phyloP scores from a whole-genome alignment of 805 yeast species.

The Wickerhamiella sorbophila region DNA sequence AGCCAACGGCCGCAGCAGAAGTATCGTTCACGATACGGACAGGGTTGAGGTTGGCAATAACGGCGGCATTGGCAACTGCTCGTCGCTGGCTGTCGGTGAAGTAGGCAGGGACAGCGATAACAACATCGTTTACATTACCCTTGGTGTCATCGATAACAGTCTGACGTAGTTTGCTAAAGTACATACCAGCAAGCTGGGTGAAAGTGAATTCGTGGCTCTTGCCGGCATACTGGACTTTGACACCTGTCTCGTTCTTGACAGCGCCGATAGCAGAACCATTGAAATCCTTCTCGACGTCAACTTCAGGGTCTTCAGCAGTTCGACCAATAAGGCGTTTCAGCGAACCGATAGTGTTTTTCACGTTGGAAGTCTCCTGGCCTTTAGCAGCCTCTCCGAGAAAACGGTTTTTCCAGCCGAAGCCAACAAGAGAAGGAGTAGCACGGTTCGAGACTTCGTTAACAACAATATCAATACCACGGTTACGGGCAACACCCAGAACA shows the following conservation, averaged over 20 bases:
- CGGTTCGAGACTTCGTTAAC: conserved; percentile 98
- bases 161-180: conserved; percentile 75
- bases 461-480: conserved; percentile 95
- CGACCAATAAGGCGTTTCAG: conserved; percentile 87
- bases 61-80: conserved; percentile 88
- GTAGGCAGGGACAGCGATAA: conserved; percentile 94
- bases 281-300: conserved; percentile 57
- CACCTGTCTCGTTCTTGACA: conserved; percentile 60
- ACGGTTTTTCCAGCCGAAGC: conserved; percentile 81
- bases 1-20: conserved; percentile 98
- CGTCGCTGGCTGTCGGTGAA: conserved; percentile 94
- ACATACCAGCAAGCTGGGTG: conserved; percentile 90
- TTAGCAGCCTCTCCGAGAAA: conserved; percentile 91
- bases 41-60: conserved; percentile 93
- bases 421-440: conserved; percentile 82
- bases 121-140: conserved; percentile 70
- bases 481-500: conserved; percentile 85
- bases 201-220: conserved; percentile 67
- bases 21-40: conserved; percentile 95
- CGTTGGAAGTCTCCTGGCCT: conserved; percentile 90
- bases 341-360: conserved; percentile 92
- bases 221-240: conserved; percentile 74
- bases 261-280: conserved; percentile 60
- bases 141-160: conserved; percentile 72
- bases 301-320: conserved; percentile 57